Evolutionary conservation across 495 filamentous ascomycete genomes (phyloP), one percentile per base, ranked within the genome.

Genomic region (Thermothielavioides terrestris): DNA sequence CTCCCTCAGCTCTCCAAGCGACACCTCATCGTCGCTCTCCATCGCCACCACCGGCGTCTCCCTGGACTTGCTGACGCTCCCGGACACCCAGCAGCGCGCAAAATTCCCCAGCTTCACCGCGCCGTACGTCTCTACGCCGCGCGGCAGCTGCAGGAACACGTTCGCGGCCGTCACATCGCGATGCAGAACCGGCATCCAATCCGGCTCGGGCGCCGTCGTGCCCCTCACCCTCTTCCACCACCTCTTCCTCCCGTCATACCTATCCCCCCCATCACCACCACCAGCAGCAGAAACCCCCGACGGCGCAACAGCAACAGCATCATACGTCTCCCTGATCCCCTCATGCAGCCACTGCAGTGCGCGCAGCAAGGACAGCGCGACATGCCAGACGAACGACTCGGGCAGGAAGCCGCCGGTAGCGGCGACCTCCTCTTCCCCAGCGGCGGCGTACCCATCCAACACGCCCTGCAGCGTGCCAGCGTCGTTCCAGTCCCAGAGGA

Each of bases 101-200:
- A 73, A 75, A 15, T 69, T 64, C 22, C 74, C 74, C 39, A 78
- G 45, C 61, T 75, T 77, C 43, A 73, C 74, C 4, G 46, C 36
- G 1, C 72, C 74, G 36, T 76, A 77, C 42, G 64, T 71, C 61
- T 78, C 73, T 3, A 44, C 47, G 12, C 68, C 68, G n/a, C 58
- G 54, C 6, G 72, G 68, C 26, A 68, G 62, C 56, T 65, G 55
- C 46, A 78, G 50, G 46, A 68, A 72, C 28, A 78, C 66, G 36
- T 72, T 76, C 22, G 52, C 51, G 0, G 72, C 60, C 22, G 25
- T 49, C 30, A 78, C 58, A 36, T 68, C 60, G 21, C 67, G 56
- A 48, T 77, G 73, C 46, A 78, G 51, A 4, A 76, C 65, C 2
- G 71, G 61, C 41, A 67, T 49, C 73, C 73, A 77, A 42, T 71